Evolutionary conservation across 2,329 filamentous ascomycete genomes (phyloP).

Genomic region (Penicillium italicum): DNA sequence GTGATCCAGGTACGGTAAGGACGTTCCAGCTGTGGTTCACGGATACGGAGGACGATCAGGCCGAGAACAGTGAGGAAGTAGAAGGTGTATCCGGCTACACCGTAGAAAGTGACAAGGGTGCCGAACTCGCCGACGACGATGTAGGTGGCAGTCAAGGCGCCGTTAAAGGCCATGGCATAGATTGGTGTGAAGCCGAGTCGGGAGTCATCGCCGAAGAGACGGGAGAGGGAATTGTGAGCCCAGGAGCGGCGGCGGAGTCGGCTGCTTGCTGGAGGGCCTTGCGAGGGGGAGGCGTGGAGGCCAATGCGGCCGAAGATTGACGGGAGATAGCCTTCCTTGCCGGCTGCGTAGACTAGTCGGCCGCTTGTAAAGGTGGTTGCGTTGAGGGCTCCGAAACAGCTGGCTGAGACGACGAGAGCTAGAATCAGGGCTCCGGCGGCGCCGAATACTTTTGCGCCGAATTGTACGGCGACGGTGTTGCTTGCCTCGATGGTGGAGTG

Average conservation of each 20-base stretch:
- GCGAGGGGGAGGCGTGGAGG: constrained; percentile 46
- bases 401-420: constrained; percentile 83
- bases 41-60: constrained; percentile 82
- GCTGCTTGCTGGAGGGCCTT: constrained; percentile 24
- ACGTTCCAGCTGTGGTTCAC: constrained; percentile 79
- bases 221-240: constrained; percentile 56
- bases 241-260: constrained; percentile 50
- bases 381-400: constrained; percentile 92
- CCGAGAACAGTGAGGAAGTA: constrained; percentile 95
- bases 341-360: constrained; percentile 86
- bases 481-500: constrained; percentile 73
- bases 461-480: constrained; percentile 95
- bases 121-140: constrained; percentile 84
- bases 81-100: constrained; percentile 93
- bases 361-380: constrained; percentile 91
- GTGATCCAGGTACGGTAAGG: constrained; percentile 96
- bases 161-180: constrained; percentile 82
- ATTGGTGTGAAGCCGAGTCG: constrained; percentile 91
- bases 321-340: constrained; percentile 92
- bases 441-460: constrained; percentile 86
- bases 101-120: constrained; percentile 93
- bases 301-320: constrained; percentile 79
- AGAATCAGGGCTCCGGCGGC: constrained; percentile 75
- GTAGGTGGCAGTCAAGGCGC: constrained; percentile 68
- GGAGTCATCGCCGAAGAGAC: constrained; percentile 70